Evolutionary conservation across 352 stramenopile species (phyloP).

Genomic region (Pythium grandisporangium): DNA sequence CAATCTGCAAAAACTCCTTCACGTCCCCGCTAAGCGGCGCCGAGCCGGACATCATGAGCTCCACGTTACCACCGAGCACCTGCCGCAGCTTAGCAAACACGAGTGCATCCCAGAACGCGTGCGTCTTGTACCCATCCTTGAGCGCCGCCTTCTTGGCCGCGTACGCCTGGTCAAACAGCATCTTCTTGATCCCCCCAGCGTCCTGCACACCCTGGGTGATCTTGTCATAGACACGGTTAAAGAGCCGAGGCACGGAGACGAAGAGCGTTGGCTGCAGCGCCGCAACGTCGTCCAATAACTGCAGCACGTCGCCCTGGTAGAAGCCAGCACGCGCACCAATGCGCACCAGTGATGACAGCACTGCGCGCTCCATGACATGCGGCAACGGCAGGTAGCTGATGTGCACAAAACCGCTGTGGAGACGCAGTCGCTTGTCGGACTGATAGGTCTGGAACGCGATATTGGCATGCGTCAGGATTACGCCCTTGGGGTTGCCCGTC

Average conservation of each 20-base stretch:
- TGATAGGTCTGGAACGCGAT: conserved; percentile 12
- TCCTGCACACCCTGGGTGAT: conserved; percentile 49
- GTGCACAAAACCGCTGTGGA: conserved; percentile 67
- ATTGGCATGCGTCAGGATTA: conserved; percentile 86
- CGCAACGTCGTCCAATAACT: conserved; percentile 89
- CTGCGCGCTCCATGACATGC: conserved; percentile 92
- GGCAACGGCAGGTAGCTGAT: conserved; percentile 93
- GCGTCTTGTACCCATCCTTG: conserved; percentile 21
- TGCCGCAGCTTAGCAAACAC: conserved; percentile 88
- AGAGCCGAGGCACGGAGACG: conserved; percentile 88
- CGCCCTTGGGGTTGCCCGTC: conserved; percentile 92
- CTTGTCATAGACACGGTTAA: conserved; percentile 96
- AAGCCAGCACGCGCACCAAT: conserved; percentile 63
- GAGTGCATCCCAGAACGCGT: conserved; percentile 85
- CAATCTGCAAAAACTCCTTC: conserved; percentile 90
- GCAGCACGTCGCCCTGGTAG: conserved; percentile 74
- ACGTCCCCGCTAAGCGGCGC: conserved; percentile 87
- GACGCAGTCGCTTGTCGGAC: conserved; percentile 10
- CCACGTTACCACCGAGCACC: conserved; percentile 75
- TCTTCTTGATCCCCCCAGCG: conserved; percentile 26
- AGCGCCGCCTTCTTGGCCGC: conserved; percentile 27
- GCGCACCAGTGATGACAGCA: conserved; percentile 80
- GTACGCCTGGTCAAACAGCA: conserved; percentile 32
- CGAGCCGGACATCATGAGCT: conserved; percentile 87
- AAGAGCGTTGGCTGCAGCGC: conserved; percentile 89